These are phyloP conservation scores for Ganoderma boninense DNA, from an alignment of 1,284 basidiomycete genomes.

Conservation along the genomic window DNA sequence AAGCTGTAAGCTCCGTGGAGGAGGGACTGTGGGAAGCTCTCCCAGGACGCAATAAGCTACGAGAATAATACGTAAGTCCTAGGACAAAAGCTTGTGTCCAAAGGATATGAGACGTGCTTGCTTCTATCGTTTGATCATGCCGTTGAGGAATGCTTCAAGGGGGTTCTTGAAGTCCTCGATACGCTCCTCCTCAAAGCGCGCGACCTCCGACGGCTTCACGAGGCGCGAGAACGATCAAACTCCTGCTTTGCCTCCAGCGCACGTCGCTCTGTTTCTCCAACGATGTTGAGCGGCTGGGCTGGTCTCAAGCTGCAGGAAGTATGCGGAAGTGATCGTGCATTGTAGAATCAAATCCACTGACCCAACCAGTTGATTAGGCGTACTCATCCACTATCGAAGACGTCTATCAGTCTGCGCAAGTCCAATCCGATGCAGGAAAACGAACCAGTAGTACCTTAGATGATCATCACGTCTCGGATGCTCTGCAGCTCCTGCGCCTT, in stretches of 20 bases:
- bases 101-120: slow-evolving; percentile 57
- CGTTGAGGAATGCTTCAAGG: slow-evolving; percentile 81
- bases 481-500: slow-evolving; percentile 77
- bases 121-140: slow-evolving; percentile 85
- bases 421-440: slow-evolving; percentile 10
- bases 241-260: slow-evolving; percentile 85
- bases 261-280: slow-evolving; percentile 89
- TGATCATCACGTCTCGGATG: slow-evolving; percentile 76
- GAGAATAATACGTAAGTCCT: neutral
- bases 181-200: slow-evolving; percentile 93
- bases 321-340: neutral
- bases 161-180: slow-evolving; percentile 88
- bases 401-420: neutral
- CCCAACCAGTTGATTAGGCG: slow-evolving; percentile 90
- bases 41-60: slow-evolving; percentile 75
- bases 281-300: slow-evolving; percentile 72
- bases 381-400: slow-evolving; percentile 83
- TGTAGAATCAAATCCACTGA: slow-evolving; percentile 47
- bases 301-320: slow-evolving; percentile 67
- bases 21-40: slow-evolving; percentile 74
- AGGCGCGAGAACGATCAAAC: slow-evolving; percentile 88
- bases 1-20: slow-evolving; percentile 42
- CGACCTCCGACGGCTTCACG: slow-evolving; percentile 91
- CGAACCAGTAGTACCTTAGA: slow-evolving; percentile 80
- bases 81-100: neutral